Base-by-base conservation (phyloP, 495 filamentous ascomycete genomes). In the Sporormia fimetaria region DNA sequence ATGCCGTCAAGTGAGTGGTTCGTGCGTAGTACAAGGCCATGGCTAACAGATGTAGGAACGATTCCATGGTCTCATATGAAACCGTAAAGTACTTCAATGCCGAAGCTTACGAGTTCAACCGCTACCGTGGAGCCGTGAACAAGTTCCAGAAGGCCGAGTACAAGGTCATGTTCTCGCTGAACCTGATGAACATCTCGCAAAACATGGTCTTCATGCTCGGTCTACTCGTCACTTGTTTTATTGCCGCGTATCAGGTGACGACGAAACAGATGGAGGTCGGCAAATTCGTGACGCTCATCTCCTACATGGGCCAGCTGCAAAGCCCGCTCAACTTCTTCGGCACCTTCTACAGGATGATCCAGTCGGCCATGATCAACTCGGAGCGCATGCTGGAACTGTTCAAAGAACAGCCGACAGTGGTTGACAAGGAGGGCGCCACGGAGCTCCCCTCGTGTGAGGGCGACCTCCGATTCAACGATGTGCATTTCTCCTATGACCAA, bases 71-170 rank as follows among this genome's bases (percentile, higher is more conserved):
- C 24, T 90, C 87, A 8, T 98, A 96, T 58, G 90, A 98, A 61
- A 96, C 90, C 17, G 90, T 98, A 54, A 96, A 98, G 59, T 96
- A 96, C 57, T 98, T 98, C 70, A 95, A 95, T 55, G 88, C 90
- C 2, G 90, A 98, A 57, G 69, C 76, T 5, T 94, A 87, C 59
- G 90, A 98, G 54, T 95, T 94, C 59, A 73, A 76, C 25, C 78
- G 92, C 6, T 94, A 88, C 54, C 71, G 84, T 12, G 59, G 67
- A 2, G 85, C 88, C 3, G 83, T 98, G 15, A 63, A 69, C 20
- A 80, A 80, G 38, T 95, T 77, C 61, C 92, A 98, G 59, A 67
- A 62, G 37, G 82, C 84, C 31, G 90, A 95, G 62, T 87, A 90
- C 57, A 77, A 81, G 47, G 86, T 95, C 18, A 69, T 85, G 6